Evolutionary conservation across 352 stramenopile genomes (phyloP), one percentile per base, ranked within the genome.

Genomic region (Pythium periplocum): DNA sequence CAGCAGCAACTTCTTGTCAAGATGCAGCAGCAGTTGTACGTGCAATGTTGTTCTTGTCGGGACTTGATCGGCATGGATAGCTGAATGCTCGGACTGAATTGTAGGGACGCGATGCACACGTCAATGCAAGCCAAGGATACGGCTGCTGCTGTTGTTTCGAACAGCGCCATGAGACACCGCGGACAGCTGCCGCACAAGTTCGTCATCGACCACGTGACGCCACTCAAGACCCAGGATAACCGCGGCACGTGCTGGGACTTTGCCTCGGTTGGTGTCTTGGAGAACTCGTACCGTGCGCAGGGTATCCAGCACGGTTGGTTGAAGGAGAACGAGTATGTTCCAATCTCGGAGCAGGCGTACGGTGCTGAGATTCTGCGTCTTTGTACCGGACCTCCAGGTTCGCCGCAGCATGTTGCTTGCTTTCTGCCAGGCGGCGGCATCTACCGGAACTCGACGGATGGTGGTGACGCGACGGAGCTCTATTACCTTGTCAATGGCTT

Each of bases 191-290:
- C 77, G 43, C 55, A 68, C 62, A 87, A 86, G 71, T 87, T 78
- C 48, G 68, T 63, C 6, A 70, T 84, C 33, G 53, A 76, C 35
- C 61, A 68, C 42, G 64, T 82, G 38, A 87, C 77, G 33, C 77
- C 77, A 4, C 61, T 81, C 57, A 86, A 87, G 71, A 87, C 77
- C 12, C 77, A 87, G 49, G 77, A 87, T 46, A 68, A 82, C 41
- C 74, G 74, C 17, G 77, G 77, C 34, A 87, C 77, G 37, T 86
- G 77, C 66, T 87, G 77, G 77, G 76, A 87, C 50, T 87, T 85
- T 56, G 76, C 71, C 2, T 82, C 69, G 4, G 72, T 87, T 17
- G 74, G 49, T 0, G 72, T 83, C n/a, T 45, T 87, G n/a, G 77
- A 87, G 58, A 74, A 86, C 51, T 76, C 65, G 53, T 87, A 87